phyloP scores from a whole-genome alignment of 2,329 filamentous ascomycete species.

The Clarireedia monteithiana region DNA sequence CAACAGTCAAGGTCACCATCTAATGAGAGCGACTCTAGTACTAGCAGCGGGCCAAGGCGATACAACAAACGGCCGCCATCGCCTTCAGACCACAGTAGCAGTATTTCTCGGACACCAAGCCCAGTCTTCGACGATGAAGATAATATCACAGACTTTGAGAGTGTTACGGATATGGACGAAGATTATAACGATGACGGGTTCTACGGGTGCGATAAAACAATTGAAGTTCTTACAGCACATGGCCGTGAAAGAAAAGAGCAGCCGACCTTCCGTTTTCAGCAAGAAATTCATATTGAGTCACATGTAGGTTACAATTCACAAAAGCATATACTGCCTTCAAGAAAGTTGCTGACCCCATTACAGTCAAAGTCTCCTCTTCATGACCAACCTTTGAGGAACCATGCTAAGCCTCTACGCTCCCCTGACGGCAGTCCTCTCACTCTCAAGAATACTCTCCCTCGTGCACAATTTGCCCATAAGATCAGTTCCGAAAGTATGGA shows the following conservation, averaged over 20 bases:
- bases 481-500: no score
- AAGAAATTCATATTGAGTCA: not conserved
- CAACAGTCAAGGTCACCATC: not conserved
- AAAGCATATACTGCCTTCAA: not conserved
- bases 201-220: not conserved
- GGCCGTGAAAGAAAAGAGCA: not conserved
- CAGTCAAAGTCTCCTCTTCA: not conserved
- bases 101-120: constrained; percentile 2
- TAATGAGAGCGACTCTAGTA: not conserved
- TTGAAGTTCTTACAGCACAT: not conserved
- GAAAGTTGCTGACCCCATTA: not conserved
- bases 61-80: not conserved
- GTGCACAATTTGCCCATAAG: no score
- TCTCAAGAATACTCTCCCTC: no score
- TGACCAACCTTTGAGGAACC: not conserved
- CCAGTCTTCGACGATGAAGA: constrained; percentile 5
- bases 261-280: not conserved
- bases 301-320: not conserved
- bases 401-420: not conserved
- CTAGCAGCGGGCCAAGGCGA: not conserved
- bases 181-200: not conserved
- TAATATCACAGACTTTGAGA: not conserved
- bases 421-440: not conserved
- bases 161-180: not conserved
- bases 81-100: not conserved